phyloP scores from a whole-genome alignment of 352 stramenopile genomes.

The Phytophthora fragariaefolia region DNA sequence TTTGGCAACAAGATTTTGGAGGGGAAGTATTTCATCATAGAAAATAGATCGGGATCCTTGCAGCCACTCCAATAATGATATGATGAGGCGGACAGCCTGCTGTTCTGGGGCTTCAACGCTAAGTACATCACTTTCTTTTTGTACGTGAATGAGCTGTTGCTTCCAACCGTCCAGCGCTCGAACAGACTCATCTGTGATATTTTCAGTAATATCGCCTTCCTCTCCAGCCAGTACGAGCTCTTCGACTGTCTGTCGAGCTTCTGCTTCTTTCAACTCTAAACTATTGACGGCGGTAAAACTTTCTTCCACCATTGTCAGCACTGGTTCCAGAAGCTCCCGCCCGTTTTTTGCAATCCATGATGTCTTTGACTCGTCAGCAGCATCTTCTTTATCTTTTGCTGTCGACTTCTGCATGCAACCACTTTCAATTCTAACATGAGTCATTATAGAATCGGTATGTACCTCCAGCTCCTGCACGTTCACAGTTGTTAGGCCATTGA shows the following conservation, averaged over 20 bases:
- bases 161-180: conserved; percentile 76
- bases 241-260: conserved; percentile 61
- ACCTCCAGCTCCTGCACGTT: conserved; percentile 36
- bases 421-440: conserved; percentile 73
- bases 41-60: conserved; percentile 80
- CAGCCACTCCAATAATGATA: conserved; percentile 80
- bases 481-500: conserved; percentile 11
- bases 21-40: conserved; percentile 75
- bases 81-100: conserved; percentile 49
- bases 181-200: conserved; percentile 71
- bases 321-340: conserved; percentile 55
- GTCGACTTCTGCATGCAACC: conserved; percentile 63
- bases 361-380: conserved; percentile 28
- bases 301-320: conserved; percentile 70
- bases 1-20: conserved; percentile 64
- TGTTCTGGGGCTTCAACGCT: conserved; percentile 74
- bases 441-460: conserved; percentile 59
- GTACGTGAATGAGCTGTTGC: conserved; percentile 57
- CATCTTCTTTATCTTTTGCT: conserved; percentile 35
- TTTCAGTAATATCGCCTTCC: conserved; percentile 30
- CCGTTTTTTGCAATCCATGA: conserved; percentile 39
- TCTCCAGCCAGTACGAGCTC: conserved; percentile 55
- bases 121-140: conserved; percentile 72
- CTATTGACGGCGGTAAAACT: conserved; percentile 65
- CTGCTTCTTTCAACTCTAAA: conserved; percentile 75